Percentiles rank a stretch among this genome's conserved stretches.
Conservation (phyloP, 495 filamentous ascomycete species). For the Daldinia childiae region DNA sequence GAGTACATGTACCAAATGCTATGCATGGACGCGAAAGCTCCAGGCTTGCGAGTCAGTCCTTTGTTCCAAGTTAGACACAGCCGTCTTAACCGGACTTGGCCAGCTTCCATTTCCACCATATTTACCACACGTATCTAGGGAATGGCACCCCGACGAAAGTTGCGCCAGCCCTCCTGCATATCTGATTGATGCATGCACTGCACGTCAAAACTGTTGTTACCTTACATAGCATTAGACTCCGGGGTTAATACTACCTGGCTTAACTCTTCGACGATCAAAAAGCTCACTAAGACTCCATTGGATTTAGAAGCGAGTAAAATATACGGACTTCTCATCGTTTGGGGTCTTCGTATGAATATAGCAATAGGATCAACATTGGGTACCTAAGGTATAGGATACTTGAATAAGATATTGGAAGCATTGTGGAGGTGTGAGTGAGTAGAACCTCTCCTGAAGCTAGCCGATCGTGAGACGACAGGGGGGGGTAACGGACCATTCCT, state of each 20-base stretch:
- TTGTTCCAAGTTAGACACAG: slow-evolving; percentile 23
- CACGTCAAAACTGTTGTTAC: slow-evolving; percentile 40
- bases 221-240: slow-evolving; percentile 32
- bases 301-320: slow-evolving; percentile 1
- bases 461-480: slow-evolving; percentile 27
- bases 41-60: slow-evolving; percentile 27
- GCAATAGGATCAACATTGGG: not conserved
- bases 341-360: slow-evolving; percentile 3
- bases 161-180: slow-evolving; percentile 41
- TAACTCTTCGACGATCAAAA: slow-evolving; percentile 16
- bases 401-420: slow-evolving; percentile 13
- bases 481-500: slow-evolving; percentile 28
- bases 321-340: slow-evolving; percentile 5
- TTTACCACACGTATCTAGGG: slow-evolving; percentile 13
- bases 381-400: slow-evolving; percentile 1
- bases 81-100: slow-evolving; percentile 44
- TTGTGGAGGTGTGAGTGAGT: slow-evolving; percentile 18
- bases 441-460: slow-evolving; percentile 34
- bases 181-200: slow-evolving; percentile 43
- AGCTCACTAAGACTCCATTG: slow-evolving; percentile 9
- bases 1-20: slow-evolving; percentile 29
- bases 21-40: slow-evolving; percentile 31
- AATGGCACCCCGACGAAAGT: slow-evolving; percentile 31
- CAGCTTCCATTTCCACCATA: slow-evolving; percentile 32
- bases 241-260: slow-evolving; percentile 34